Evolutionary conservation across 208 protist genomes (phyloP), one percentile per base, ranked within the genome.

Genomic region (Angomonas desouzai): DNA sequence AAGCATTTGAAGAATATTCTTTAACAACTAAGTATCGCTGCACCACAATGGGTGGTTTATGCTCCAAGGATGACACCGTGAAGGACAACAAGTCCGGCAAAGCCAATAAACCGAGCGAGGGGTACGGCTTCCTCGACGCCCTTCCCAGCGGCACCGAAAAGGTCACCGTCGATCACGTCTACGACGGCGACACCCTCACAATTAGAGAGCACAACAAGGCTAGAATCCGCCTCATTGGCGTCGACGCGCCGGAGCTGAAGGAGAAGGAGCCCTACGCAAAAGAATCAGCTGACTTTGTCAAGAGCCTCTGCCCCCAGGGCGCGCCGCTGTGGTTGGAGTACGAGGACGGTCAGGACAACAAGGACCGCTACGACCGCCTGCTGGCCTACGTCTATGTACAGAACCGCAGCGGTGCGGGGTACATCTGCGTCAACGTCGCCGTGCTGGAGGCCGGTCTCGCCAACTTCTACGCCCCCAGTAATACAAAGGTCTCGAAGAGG

Each of bases 111-210:
- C 9, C 0, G 2, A 45, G 25, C n/a, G 57, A 23, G n/a, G 36
- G 62, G 48, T 64, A 68, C 29, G 65, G 71, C 29, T 74, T 79
- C 56, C 75, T 76, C 56, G 64, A 63, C 28, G 56, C 61, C 0
- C 66, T 82, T 0, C 72, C 76, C 0, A 20, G 45, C 20, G 74
- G 61, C 34, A 70, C 66, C 22, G 22, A 74, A 71, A 68, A 82
- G 66, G 69, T 43, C 0, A 79, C 70, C 1, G 45, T 87, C 29
- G 48, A 81, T 18, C 70, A 78, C 68, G 83, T 89, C 43, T 85
- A 85, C 63, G 78, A 85, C 47, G 83, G 83, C 18, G 83, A 89
- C 64, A 89, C 79, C 0, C 62, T 89, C 22, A 89, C 79, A 4
- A 66, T 89, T 13, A 48, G 49, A n/a, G 66, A 76, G 45, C 53